Conservation (phyloP, 345 rosid species). For the Lepidium didymum region DNA sequence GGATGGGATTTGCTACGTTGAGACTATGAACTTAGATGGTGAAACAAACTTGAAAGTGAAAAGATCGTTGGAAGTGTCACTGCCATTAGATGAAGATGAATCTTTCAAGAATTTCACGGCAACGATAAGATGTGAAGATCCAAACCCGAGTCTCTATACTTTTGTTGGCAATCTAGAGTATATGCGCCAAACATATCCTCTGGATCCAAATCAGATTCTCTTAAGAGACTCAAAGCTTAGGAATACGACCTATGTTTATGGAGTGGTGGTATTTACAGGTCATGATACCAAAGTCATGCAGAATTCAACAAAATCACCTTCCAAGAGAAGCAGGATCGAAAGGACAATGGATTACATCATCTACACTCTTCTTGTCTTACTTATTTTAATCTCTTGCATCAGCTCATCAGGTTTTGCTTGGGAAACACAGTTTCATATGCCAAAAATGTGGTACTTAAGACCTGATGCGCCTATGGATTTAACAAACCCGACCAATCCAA, state of each 20-base stretch:
- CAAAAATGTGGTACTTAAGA: conserved; percentile 75
- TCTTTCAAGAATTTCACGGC: conserved; percentile 56
- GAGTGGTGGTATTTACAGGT: conserved; percentile 82
- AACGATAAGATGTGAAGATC: conserved; percentile 79
- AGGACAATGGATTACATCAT: conserved; percentile 88
- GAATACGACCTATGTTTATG: conserved; percentile 73
- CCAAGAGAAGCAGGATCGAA: conserved; percentile 82
- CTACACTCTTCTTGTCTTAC: conserved; percentile 69
- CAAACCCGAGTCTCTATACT: conserved; percentile 87
- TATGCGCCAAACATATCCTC: conserved; percentile 50
- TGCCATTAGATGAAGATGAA: conserved; percentile 56
- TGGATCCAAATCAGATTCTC: conserved; percentile 85
- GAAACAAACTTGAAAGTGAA: conserved; percentile 94
- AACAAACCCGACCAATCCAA: conserved; percentile 55
- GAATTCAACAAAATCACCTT: conserved; percentile 81
- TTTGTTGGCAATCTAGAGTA: conserved; percentile 78
- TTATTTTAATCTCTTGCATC: conserved; percentile 57
- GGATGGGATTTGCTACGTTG: conserved; percentile 96
- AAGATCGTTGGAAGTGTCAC: conserved; percentile 66
- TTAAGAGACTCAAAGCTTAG: conserved; percentile 96
- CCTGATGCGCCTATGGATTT: conserved; percentile 42
- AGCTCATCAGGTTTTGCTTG: conserved; percentile 88
- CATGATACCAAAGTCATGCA: conserved; percentile 95
- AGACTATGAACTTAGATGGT: conserved; percentile 98
- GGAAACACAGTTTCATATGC: conserved; percentile 67